Percentiles rank a stretch among this genome's conserved stretches.
phyloP scores from a whole-genome alignment of 306 rosid species.

The Fragaria vesca region DNA sequence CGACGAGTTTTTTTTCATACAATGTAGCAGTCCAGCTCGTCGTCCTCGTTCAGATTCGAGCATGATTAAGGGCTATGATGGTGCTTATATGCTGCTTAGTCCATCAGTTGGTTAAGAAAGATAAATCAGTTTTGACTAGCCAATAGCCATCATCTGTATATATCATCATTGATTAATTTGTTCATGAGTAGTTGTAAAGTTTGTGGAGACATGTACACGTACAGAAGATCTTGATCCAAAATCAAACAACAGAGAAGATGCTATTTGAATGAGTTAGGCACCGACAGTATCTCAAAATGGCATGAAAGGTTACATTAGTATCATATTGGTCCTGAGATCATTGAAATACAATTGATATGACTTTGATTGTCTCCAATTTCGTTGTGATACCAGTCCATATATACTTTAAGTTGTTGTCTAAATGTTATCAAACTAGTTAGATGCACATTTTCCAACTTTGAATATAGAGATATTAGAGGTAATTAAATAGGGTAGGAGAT shows the following conservation, averaged over 20 bases:
- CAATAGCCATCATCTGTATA: background rate
- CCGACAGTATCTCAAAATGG: too few species aligned
- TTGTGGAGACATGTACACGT: background rate
- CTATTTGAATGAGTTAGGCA: too few species aligned
- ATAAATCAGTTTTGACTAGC: background rate
- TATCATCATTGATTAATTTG: background rate
- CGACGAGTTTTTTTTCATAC: conserved; percentile 2
- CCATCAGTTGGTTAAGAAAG: background rate
- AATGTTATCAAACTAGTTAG: too few species aligned
- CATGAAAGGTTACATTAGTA: too few species aligned
- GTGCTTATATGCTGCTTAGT: conserved; percentile 16
- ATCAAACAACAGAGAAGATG: background rate
- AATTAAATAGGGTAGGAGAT: too few species aligned
- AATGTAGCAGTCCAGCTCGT: conserved; percentile 24
- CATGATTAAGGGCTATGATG: background rate
- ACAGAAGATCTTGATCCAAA: background rate
- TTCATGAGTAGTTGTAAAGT: background rate
- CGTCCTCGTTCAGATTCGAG: background rate
- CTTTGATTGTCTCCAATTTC: too few species aligned
- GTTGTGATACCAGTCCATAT: too few species aligned
- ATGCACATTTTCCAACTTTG: too few species aligned
- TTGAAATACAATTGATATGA: too few species aligned
- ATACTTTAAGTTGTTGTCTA: too few species aligned
- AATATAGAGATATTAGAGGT: too few species aligned
- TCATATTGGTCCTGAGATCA: too few species aligned